Conservation (phyloP, 2,329 filamentous ascomycete genomes). For the Talaromyces sp. region DNA sequence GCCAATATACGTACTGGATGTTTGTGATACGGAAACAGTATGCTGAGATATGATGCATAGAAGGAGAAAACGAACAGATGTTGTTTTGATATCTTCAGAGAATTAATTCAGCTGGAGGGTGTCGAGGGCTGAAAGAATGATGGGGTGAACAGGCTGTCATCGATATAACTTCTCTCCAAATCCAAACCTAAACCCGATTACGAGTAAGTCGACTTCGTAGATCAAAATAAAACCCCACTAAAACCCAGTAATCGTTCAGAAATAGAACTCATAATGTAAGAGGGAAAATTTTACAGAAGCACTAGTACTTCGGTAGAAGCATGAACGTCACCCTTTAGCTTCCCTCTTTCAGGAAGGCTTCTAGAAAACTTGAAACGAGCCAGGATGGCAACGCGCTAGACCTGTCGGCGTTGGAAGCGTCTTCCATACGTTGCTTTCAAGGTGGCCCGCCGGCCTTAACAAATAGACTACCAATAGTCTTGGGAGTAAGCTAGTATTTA, state of each 20-base stretch:
- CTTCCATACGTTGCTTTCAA: conserved; percentile 2
- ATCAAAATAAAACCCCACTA: background rate
- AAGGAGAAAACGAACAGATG: background rate
- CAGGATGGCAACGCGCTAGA: conserved; percentile 8
- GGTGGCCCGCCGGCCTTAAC: background rate
- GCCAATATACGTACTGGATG: conserved; percentile 12
- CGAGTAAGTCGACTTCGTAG: background rate
- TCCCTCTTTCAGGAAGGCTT: conserved; percentile 15
- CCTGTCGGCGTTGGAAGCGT: background rate
- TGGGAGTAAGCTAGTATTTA: background rate
- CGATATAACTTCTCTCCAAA: background rate
- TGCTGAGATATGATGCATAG: background rate
- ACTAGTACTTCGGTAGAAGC: background rate
- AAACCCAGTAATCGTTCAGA: background rate
- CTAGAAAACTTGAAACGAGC: conserved; percentile 18
- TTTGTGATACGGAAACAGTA: background rate
- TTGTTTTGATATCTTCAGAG: background rate
- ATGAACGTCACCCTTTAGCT: conserved; percentile 11
- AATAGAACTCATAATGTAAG: conserved; percentile 5
- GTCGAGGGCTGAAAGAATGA: background rate
- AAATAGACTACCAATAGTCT: background rate
- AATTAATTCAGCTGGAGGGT: background rate
- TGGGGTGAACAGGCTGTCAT: background rate
- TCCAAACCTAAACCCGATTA: background rate
- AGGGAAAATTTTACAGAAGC: background rate